A percentile compares a stretch with the other conserved stretches of the same genome.
Evolutionary conservation across 306 rosid genomes (phyloP).

Genomic region (Cucumis hystrix): DNA sequence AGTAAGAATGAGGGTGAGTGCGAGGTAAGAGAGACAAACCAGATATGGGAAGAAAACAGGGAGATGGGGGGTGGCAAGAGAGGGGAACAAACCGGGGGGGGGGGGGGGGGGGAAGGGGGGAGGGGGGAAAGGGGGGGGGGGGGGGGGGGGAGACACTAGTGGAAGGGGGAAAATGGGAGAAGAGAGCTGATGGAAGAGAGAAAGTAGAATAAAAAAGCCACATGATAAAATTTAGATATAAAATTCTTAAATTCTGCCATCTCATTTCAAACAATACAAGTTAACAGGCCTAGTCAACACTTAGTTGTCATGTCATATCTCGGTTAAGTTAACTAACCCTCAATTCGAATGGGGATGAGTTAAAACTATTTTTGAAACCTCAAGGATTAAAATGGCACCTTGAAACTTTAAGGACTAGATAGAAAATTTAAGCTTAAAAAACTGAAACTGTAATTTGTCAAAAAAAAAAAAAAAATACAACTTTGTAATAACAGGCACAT

Average conservation of each 20-base stretch:
- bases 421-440: background rate
- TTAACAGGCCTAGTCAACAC: background rate
- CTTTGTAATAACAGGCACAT: background rate
- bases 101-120: background rate
- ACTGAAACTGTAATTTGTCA: background rate
- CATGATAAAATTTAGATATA: background rate
- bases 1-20: background rate
- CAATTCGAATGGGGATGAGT: background rate
- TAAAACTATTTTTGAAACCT: background rate
- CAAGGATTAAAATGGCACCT: background rate
- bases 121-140: background rate
- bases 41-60: background rate
- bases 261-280: background rate
- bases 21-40: background rate
- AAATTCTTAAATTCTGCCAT: background rate
- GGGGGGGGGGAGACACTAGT: background rate
- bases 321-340: background rate
- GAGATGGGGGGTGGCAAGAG: background rate
- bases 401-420: background rate
- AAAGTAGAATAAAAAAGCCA: background rate
- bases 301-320: background rate
- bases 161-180: background rate
- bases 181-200: background rate
- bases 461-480: no score
- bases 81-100: background rate